Evolutionary conservation across 2,329 filamentous ascomycete species (phyloP), one percentile per base, ranked within the genome.

Genomic region (Fusarium scirpi): DNA sequence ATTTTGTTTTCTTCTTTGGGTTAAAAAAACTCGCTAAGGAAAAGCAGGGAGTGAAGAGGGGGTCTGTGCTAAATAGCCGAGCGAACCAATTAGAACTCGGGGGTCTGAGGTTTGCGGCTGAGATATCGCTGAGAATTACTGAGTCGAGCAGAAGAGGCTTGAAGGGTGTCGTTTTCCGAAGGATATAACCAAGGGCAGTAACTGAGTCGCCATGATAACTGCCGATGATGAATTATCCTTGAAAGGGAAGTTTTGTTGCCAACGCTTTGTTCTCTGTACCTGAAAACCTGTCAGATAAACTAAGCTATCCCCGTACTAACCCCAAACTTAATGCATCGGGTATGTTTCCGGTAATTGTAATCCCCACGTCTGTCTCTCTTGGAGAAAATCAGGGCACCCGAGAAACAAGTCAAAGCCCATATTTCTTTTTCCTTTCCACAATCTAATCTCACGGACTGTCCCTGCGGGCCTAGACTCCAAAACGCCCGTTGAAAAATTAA

Each of bases 1-100:
- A 25, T 9, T 2, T 18, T 9, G 13, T 8, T 43, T 41, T 20
- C 49, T 53, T 53, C 24, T 53, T 53, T 43, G 10, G 49, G 49
- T 16, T 18, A 53, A 29, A 41, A 41, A n/a, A 13, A 9, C 2
- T 29, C n/a, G 32, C 34, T 9, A 57, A 22, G 22, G 20, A 11
- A 34, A 34, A 34, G 20, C 47, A 43, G 27, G 49, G 49, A 25
- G 41, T 7, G 12, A 10, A 41, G 48, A 52, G 48, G 32, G 48
- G 48, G 48, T 53, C 49, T 43, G 49, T 53, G n/a, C 45, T 22
- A 29, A 16, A 38, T 66, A 65, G 69, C 71, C 71, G 71, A 74
- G 18, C 9, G 29, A 40, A 25, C 71, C 66, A 74, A 54, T 74
- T 27, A 51, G 6, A 18, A 16, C 3, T 15, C 41, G 20, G 20